phyloP scores from a whole-genome alignment of 2,329 filamentous ascomycete genomes.

The Akanthomyces uredinophilus region DNA sequence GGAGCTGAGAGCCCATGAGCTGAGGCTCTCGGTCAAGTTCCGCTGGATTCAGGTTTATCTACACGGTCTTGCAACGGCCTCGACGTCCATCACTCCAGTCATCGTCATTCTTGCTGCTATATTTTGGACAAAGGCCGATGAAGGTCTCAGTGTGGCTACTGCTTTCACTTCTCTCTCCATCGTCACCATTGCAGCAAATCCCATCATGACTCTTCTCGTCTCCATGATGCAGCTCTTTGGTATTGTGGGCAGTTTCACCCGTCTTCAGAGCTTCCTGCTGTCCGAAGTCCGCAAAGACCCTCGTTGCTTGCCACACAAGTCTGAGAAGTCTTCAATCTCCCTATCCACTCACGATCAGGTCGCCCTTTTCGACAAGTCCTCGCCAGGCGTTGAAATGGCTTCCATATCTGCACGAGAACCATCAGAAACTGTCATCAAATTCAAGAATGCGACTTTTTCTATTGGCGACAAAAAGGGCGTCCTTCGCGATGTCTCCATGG shows the following conservation, averaged over 20 bases:
- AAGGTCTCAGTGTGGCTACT: conserved; percentile 26
- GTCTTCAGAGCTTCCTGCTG: conserved; percentile 30
- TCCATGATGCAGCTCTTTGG: conserved; percentile 30
- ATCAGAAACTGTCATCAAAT: not conserved
- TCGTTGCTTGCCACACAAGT: not conserved
- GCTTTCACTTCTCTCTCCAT: conserved; percentile 34
- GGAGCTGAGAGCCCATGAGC: conserved; percentile 30
- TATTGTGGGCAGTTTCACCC: conserved; percentile 28
- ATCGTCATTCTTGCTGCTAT: conserved; percentile 31
- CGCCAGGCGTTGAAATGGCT: not conserved
- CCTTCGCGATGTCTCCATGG: conserved; percentile 24
- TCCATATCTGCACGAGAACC: not conserved
- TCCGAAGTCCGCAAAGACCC: conserved; percentile 23
- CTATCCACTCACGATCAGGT: not conserved
- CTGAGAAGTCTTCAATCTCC: not conserved
- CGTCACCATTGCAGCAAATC: conserved; percentile 28
- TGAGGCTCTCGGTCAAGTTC: conserved; percentile 34
- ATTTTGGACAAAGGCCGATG: conserved; percentile 27
- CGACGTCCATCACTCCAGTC: conserved; percentile 27
- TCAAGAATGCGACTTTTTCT: conserved; percentile 18
- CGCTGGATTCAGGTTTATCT: conserved; percentile 31
- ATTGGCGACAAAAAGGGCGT: conserved; percentile 18
- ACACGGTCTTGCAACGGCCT: conserved; percentile 25
- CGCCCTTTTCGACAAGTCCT: not conserved
- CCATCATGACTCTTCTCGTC: conserved; percentile 28